A percentile compares a stretch with the other conserved stretches of the same genome.
Conservation (phyloP, 2,329 filamentous ascomycete genomes). For the Aquanectria penicillioides region DNA sequence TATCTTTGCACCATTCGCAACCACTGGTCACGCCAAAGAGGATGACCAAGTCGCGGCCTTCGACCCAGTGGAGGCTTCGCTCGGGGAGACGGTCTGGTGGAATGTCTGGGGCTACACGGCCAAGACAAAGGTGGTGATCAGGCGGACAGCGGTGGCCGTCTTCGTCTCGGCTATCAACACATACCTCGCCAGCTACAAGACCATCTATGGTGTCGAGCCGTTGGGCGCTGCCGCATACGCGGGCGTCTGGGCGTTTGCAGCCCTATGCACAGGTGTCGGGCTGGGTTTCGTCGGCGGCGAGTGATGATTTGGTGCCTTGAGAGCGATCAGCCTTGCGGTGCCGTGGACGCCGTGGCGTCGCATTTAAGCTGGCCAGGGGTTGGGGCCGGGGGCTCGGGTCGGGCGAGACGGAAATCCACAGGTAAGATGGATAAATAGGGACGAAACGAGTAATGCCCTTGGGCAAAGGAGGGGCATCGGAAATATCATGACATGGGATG, state of each 20-base stretch:
- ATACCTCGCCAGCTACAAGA: conserved; percentile 72
- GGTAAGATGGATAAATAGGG: conserved; percentile 28
- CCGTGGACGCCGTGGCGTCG: not conserved
- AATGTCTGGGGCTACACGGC: conserved; percentile 77
- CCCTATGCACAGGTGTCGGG: conserved; percentile 66
- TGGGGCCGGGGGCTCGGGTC: not conserved
- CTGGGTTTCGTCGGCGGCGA: conserved; percentile 62
- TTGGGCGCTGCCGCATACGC: conserved; percentile 79
- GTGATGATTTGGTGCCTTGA: conserved; percentile 29
- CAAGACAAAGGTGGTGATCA: conserved; percentile 71
- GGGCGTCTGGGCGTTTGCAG: conserved; percentile 76
- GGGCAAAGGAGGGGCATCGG: conserved; percentile 14
- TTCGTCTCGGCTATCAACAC: conserved; percentile 67
- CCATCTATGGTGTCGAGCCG: conserved; percentile 75
- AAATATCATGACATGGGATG: not conserved
- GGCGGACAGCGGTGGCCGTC: conserved; percentile 69
- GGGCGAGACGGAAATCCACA: conserved; percentile 5
- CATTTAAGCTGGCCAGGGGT: conserved; percentile 22
- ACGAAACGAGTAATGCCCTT: conserved; percentile 8
- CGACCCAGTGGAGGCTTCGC: conserved; percentile 70
- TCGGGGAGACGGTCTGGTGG: conserved; percentile 76
- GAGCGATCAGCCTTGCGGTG: conserved; percentile 28
- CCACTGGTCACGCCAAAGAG: conserved; percentile 58
- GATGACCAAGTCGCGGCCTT: conserved; percentile 65
- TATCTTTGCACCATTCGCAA: conserved; percentile 77